phyloP scores from a whole-genome alignment of 768 basidiomycete genomes.

The Termitomyces sp. region DNA sequence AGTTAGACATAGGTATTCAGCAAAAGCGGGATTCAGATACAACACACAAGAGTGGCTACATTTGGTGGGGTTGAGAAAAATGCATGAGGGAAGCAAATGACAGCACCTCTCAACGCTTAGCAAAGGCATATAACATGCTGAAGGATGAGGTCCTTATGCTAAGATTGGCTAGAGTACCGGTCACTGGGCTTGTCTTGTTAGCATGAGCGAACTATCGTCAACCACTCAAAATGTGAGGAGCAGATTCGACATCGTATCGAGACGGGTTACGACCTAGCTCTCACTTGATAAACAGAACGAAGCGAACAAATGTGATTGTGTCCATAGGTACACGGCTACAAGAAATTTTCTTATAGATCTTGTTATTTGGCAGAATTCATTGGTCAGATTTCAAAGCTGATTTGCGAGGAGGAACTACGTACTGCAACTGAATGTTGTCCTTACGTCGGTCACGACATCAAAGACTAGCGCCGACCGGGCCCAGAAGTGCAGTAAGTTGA shows the following conservation, averaged over 20 bases:
- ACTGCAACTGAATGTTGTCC: neutral
- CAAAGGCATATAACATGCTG: too few species aligned
- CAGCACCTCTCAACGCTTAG: too few species aligned
- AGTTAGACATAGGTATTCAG: too few species aligned
- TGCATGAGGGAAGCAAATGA: too few species aligned
- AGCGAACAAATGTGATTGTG: neutral
- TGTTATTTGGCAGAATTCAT: neutral
- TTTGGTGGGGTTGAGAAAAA: too few species aligned
- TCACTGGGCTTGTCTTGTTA: too few species aligned
- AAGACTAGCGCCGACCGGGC: neutral
- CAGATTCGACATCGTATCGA: neutral
- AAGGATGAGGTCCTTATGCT: too few species aligned
- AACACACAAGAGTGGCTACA: too few species aligned
- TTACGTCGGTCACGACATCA: neutral
- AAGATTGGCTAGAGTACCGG: too few species aligned
- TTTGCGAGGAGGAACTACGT: neutral
- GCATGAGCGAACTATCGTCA: too few species aligned
- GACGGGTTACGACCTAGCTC: neutral
- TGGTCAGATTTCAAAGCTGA: neutral
- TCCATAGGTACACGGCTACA: neutral
- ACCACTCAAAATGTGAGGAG: too few species aligned
- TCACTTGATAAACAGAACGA: neutral
- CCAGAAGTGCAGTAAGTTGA: slow-evolving; percentile 6
- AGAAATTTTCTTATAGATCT: neutral
- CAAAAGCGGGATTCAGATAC: too few species aligned